Conservation (phyloP, 169 alveolate species). For the Eimeria praecox region DNA sequence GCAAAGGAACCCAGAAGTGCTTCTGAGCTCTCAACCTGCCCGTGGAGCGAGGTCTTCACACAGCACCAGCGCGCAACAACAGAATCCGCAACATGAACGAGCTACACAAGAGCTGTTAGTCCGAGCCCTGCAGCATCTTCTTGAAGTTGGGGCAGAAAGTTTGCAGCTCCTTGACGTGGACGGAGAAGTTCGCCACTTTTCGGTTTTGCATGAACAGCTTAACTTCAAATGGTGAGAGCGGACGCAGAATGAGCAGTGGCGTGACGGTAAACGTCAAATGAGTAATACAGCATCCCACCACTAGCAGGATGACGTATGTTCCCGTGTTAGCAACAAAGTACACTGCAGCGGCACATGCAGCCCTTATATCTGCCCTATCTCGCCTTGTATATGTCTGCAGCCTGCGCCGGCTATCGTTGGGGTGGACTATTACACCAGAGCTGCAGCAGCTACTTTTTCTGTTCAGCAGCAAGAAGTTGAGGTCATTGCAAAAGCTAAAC, state of each 20-base stretch:
- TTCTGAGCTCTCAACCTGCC: not conserved
- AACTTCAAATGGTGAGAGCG: slow-evolving; percentile 56
- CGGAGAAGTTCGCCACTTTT: slow-evolving; percentile 71
- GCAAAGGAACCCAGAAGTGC: not conserved
- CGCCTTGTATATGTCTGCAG: slow-evolving; percentile 32
- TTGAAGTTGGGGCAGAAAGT: slow-evolving; percentile 69
- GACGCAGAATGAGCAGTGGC: not conserved
- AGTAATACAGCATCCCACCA: not conserved
- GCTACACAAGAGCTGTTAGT: slow-evolving; percentile 63
- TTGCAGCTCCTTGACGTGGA: slow-evolving; percentile 67
- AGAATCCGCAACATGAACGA: slow-evolving; percentile 35
- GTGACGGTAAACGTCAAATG: not conserved
- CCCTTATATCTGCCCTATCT: not conserved
- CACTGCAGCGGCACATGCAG: not conserved
- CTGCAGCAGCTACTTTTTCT: slow-evolving; percentile 69
- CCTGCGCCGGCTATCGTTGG: slow-evolving; percentile 82
- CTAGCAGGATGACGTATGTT: not conserved
- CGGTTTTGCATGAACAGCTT: slow-evolving; percentile 64
- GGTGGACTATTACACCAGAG: slow-evolving; percentile 82
- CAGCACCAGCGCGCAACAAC: slow-evolving; percentile 18
- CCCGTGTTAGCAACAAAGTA: not conserved
- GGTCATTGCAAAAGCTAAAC: slow-evolving; percentile 75
- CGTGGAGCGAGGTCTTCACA: slow-evolving; percentile 15
- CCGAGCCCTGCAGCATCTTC: slow-evolving; percentile 61
- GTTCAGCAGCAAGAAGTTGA: slow-evolving; percentile 74